These are phyloP conservation scores for Vigna trinervia DNA, from an alignment of 306 rosid genomes.

Conservation along the genomic window DNA sequence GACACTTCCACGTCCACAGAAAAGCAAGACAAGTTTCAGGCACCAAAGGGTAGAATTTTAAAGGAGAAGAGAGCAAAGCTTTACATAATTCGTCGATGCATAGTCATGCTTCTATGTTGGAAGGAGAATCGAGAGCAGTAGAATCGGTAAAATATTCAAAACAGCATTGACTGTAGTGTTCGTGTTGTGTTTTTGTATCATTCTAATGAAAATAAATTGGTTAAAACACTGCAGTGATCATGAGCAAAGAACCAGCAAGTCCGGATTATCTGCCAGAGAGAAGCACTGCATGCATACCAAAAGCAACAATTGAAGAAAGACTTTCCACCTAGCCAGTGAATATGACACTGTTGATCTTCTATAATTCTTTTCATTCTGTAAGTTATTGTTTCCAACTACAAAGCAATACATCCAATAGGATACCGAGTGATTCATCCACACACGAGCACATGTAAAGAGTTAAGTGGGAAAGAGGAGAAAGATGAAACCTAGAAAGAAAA, in stretches of 20 bases:
- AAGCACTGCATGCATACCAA: slow-evolving; percentile 41
- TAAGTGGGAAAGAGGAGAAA: slow-evolving; percentile 26
- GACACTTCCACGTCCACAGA: slow-evolving; percentile 45
- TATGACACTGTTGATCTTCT: slow-evolving; percentile 22
- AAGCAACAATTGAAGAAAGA: slow-evolving; percentile 37
- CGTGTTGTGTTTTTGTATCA: slow-evolving; percentile 22
- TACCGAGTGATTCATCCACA: slow-evolving; percentile 40
- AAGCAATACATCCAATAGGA: slow-evolving; percentile 32
- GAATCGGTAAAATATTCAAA: slow-evolving; percentile 42
- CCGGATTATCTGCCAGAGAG: slow-evolving; percentile 35
- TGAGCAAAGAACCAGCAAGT: slow-evolving; percentile 25
- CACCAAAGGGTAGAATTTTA: slow-evolving; percentile 49
- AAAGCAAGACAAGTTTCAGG: slow-evolving; percentile 44
- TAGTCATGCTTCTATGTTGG: slow-evolving; percentile 63
- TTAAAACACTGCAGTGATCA: slow-evolving; percentile 34
- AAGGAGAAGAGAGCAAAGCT: slow-evolving; percentile 61
- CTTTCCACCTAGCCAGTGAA: slow-evolving; percentile 35
- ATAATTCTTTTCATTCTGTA: slow-evolving; percentile 38
- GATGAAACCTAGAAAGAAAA: slow-evolving; percentile 29
- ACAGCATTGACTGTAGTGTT: slow-evolving; percentile 34
- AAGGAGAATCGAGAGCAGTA: slow-evolving; percentile 52
- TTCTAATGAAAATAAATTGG: slow-evolving; percentile 21
- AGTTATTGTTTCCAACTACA: slow-evolving; percentile 36
- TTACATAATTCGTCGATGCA: slow-evolving; percentile 57
- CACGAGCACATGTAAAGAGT: slow-evolving; percentile 29